phyloP scores from a whole-genome alignment of 1,284 basidiomycete species.

The Moesziomyces sp. region DNA sequence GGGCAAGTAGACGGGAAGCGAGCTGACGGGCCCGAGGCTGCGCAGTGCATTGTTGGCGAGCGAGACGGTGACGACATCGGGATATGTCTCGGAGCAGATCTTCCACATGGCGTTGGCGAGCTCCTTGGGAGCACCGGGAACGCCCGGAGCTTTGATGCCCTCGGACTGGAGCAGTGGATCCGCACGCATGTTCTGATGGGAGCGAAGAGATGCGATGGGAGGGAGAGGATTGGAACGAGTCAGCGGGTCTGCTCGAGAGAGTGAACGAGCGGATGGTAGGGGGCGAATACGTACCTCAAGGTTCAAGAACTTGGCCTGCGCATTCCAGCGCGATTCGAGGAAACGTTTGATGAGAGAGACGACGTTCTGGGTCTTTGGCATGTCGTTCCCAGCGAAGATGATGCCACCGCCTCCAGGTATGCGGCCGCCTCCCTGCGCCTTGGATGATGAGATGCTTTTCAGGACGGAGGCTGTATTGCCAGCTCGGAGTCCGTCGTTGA shows the following conservation, averaged over 20 bases:
- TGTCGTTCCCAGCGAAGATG: slow-evolving; percentile 39
- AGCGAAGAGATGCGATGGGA: background rate
- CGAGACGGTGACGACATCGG: slow-evolving; percentile 71
- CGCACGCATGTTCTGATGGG: slow-evolving; percentile 73
- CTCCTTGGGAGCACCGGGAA: slow-evolving; percentile 73
- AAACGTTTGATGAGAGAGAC: slow-evolving; percentile 54
- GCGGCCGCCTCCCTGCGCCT: slow-evolving; percentile 43
- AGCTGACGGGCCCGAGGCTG: slow-evolving; percentile 44
- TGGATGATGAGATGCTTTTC: slow-evolving; percentile 44
- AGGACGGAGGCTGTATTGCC: slow-evolving; percentile 42
- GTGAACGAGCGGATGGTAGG: background rate
- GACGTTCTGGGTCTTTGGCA: slow-evolving; percentile 48
- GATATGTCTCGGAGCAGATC: slow-evolving; percentile 79
- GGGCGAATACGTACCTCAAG: slow-evolving; percentile 70
- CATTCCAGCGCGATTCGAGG: slow-evolving; percentile 57
- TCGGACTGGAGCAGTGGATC: slow-evolving; percentile 79
- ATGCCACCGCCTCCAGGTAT: slow-evolving; percentile 47
- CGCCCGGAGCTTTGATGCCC: slow-evolving; percentile 77
- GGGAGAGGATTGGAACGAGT: background rate
- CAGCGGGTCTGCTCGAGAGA: background rate
- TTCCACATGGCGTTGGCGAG: slow-evolving; percentile 86
- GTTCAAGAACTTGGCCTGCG: slow-evolving; percentile 75
- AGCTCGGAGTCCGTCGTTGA: slow-evolving; percentile 42
- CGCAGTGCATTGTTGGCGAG: slow-evolving; percentile 56
- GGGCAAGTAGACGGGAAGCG: slow-evolving; percentile 71